Base-by-base conservation (phyloP, 768 basidiomycete species). In the Punctularia strigosozonata region DNA sequence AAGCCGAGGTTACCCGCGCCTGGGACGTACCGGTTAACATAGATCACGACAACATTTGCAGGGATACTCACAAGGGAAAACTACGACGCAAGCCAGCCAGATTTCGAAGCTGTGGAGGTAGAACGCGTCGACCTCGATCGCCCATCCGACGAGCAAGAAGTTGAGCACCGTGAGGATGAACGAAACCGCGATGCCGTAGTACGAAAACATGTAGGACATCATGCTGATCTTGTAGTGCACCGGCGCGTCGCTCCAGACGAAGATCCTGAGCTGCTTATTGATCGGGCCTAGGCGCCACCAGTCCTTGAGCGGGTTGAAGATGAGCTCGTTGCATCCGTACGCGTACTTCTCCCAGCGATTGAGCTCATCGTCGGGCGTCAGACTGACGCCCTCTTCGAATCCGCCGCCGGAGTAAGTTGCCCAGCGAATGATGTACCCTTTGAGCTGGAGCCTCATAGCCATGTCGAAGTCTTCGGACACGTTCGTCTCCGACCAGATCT, bases 301-400 rank as follows among this genome's bases (percentile, higher is more conserved):
- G 18, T 75, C 55, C 38, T 73, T 68, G 42, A 91, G 48, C 0
- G 90, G 91, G 50, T 90, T 77, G 71, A 92, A 91, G 43, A 90
- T 71, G 36, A 92, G 68, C 58, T 83, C 81, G 50, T 75, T 78
- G 52, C 77, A 80, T 2, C n/a, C 83, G 57, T 83, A 85, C 0
- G 80, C 65, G 44, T 86, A 87, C 54, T 91, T 94, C 45, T 91
- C 85, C 90, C 90, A 94, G 2, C 90, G 60, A 49, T 91, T 91
- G 6, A 94, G 62, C 55, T 94, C 90, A 50, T 94, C 90, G 37
- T 90, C 87, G 39, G 77, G 78, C 0, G 90, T 91, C 13, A 94
- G 63, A 0, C 82, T 85, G 17, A 94, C 89, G 45, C 90, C 90
- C 51, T 94, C 90, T 61, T 89, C 84, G 66, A 91, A 92, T 2